A percentile compares a stretch with the other conserved stretches of the same genome.
Conservation (phyloP, 208 protist species). For the Leishmania tarentolae region DNA sequence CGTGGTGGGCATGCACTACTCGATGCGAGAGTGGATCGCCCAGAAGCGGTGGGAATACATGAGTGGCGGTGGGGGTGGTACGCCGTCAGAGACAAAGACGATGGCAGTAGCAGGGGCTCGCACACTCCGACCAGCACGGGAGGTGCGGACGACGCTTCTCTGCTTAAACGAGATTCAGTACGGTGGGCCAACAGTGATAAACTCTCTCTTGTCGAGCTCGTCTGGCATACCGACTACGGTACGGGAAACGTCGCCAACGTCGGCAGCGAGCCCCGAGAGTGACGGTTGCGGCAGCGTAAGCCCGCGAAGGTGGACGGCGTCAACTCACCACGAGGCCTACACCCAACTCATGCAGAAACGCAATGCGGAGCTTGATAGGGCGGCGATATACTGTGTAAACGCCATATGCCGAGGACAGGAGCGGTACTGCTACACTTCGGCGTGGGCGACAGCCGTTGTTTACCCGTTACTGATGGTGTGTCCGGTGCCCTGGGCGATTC, state of each 20-base stretch:
- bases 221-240: background rate
- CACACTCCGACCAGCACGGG: conserved; percentile 1
- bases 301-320: background rate
- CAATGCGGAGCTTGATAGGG: conserved; percentile 25
- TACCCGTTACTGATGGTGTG: conserved; percentile 20
- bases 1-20: conserved; percentile 52
- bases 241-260: background rate
- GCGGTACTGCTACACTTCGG: conserved; percentile 23
- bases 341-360: conserved; percentile 7
- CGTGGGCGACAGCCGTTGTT: conserved; percentile 17
- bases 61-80: background rate
- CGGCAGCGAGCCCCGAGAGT: background rate
- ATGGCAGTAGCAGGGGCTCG: background rate
- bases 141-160: conserved; percentile 29
- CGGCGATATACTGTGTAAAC: conserved; percentile 16
- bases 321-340: conserved; percentile 5
- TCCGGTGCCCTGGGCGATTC: conserved; percentile 27
- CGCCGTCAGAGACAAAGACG: background rate
- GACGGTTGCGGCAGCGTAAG: background rate
- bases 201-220: background rate
- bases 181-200: conserved; percentile 7
- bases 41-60: conserved; percentile 18
- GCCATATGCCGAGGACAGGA: conserved; percentile 30
- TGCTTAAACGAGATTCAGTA: conserved; percentile 27
- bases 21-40: conserved; percentile 43